Evolutionary conservation across 352 stramenopile species (phyloP).

Genomic region (Saprolegnia parasitica): DNA sequence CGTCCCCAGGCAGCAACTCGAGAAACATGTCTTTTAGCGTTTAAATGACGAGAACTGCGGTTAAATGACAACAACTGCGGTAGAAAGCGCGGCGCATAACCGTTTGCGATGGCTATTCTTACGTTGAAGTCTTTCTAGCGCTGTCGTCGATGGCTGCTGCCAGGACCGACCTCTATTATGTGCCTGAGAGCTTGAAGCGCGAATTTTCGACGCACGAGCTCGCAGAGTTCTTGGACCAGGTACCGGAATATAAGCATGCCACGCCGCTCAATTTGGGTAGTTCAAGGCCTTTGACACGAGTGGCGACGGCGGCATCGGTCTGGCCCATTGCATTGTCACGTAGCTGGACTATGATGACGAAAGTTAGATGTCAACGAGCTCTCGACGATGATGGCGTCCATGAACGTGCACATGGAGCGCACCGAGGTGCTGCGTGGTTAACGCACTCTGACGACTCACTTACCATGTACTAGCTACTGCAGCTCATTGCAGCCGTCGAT

Average conservation of each 20-base stretch:
- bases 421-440: slow-evolving; percentile 37
- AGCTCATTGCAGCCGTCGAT: slow-evolving; percentile 64
- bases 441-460: background rate
- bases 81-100: too few relatives aligned
- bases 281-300: slow-evolving; percentile 68
- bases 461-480: slow-evolving; percentile 38
- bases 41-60: too few relatives aligned
- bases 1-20: too few relatives aligned
- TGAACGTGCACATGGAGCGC: slow-evolving; percentile 45
- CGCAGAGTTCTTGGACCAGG: slow-evolving; percentile 62
- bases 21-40: too few relatives aligned
- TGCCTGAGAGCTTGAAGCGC: slow-evolving; percentile 55
- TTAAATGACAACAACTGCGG: too few relatives aligned
- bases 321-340: too few relatives aligned
- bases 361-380: slow-evolving; percentile 36
- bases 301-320: slow-evolving; percentile 56
- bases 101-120: too few relatives aligned
- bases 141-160: background rate
- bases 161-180: slow-evolving; percentile 5
- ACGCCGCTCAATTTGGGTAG: slow-evolving; percentile 27
- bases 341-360: slow-evolving; percentile 2
- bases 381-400: slow-evolving; percentile 55
- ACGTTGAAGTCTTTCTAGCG: too few relatives aligned
- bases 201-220: slow-evolving; percentile 63
- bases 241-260: slow-evolving; percentile 18